These are phyloP conservation scores for Mycotypha africana DNA, from an alignment of 371 early-diverging fungal genomes.

Conservation along the genomic window DNA sequence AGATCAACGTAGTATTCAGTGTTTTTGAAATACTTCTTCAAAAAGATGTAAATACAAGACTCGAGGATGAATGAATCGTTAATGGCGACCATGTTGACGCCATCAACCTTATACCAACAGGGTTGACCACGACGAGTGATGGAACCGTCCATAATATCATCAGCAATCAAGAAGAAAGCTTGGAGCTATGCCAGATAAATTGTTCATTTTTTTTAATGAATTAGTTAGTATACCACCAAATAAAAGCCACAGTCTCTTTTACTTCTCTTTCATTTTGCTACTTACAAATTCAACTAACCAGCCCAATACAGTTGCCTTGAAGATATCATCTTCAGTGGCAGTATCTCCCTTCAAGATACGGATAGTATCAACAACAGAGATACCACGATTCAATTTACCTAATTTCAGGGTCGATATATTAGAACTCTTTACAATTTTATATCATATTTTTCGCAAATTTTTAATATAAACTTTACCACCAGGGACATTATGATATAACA, in stretches of 20 bases:
- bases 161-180: constrained; percentile 95
- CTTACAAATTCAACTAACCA: constrained; percentile 93
- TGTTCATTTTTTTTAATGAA: too few relatives aligned
- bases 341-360: constrained; percentile 67
- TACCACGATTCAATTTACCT: constrained; percentile 97
- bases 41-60: constrained; percentile 80
- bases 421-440: too few relatives aligned
- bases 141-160: constrained; percentile 98
- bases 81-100: constrained; percentile 89
- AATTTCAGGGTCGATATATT: too few relatives aligned
- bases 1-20: constrained; percentile 83
- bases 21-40: constrained; percentile 88
- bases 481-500: constrained; percentile 72
- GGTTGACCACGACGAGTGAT: constrained; percentile 93
- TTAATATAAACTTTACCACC: too few relatives aligned
- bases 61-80: constrained; percentile 95
- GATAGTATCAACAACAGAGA: constrained; percentile 88
- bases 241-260: too few relatives aligned
- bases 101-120: constrained; percentile 88
- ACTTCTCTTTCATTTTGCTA: too few relatives aligned
- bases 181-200: constrained; percentile 89
- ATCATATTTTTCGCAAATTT: too few relatives aligned
- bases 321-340: constrained; percentile 75
- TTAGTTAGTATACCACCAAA: too few relatives aligned
- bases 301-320: constrained; percentile 86